Evolutionary conservation across 139 green algal species (phyloP).

Genomic region (Helicosporidium sp.): DNA sequence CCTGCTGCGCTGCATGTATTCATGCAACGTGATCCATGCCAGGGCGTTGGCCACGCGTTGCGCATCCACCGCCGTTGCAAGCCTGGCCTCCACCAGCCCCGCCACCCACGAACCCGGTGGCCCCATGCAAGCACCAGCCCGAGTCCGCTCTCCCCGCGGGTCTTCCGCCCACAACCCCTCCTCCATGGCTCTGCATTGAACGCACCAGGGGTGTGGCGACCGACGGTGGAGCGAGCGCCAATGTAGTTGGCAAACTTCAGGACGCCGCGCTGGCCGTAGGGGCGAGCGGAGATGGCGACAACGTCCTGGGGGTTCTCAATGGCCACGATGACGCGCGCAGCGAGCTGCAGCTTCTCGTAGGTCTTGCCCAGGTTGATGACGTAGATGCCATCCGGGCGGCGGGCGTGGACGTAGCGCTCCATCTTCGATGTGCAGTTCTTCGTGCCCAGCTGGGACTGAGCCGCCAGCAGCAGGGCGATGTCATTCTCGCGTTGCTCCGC

Average conservation of each 20-base stretch:
- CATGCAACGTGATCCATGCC: too few relatives aligned
- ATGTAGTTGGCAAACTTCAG: conserved; percentile 99
- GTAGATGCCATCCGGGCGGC: conserved; percentile 80
- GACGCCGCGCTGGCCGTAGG: conserved; percentile 87
- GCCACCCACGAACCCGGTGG: too few relatives aligned
- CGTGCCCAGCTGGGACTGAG: conserved; percentile 61
- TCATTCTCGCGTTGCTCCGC: conserved; percentile 11
- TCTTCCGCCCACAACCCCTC: not conserved
- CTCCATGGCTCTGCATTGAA: not conserved
- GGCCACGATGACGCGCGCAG: conserved; percentile 89
- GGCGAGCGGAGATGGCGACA: conserved; percentile 62
- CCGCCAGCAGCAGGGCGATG: conserved; percentile 11
- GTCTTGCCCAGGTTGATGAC: conserved; percentile 98
- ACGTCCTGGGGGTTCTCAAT: conserved; percentile 88
- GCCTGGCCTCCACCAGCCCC: too few relatives aligned
- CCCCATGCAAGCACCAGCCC: too few relatives aligned
- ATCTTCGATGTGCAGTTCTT: conserved; percentile 90
- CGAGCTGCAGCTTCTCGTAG: conserved; percentile 97
- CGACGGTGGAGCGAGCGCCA: conserved; percentile 72
- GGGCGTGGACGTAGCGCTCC: conserved; percentile 82
- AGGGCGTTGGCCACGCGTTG: too few relatives aligned
- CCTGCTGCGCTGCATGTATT: too few relatives aligned
- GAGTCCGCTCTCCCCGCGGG: too few relatives aligned
- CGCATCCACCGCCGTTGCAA: too few relatives aligned
- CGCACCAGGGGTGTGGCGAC: conserved; percentile 87